A percentile compares a stretch with the other conserved stretches of the same genome.
Conservation (phyloP, 148 eudicot genomes). For the Polygonum maritimum region DNA sequence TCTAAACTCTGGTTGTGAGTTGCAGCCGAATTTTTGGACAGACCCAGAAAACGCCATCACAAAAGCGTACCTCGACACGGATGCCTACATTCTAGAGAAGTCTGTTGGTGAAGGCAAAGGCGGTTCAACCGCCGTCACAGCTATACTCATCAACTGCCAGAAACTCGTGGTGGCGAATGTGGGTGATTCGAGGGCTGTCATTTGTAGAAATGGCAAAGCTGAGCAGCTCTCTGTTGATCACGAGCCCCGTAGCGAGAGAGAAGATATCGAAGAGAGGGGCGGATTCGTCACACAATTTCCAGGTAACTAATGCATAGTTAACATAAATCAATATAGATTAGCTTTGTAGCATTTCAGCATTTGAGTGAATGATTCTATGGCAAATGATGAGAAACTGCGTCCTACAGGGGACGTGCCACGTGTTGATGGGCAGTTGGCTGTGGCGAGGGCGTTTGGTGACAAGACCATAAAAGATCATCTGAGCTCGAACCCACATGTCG, state of each 20-base stretch:
- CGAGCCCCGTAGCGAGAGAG: conserved; percentile 35
- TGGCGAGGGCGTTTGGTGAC: conserved; percentile 91
- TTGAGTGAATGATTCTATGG: background rate
- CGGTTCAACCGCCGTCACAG: conserved; percentile 77
- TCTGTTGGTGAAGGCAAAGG: conserved; percentile 39
- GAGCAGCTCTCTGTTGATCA: conserved; percentile 54
- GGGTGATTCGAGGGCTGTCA: conserved; percentile 67
- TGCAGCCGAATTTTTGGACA: conserved; percentile 13
- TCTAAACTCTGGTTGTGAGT: background rate
- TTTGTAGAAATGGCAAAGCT: conserved; percentile 43
- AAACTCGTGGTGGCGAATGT: conserved; percentile 55
- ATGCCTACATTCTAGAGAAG: conserved; percentile 38
- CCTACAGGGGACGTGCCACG: conserved; percentile 84
- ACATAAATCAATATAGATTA: background rate
- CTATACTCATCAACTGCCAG: conserved; percentile 47
- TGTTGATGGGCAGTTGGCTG: conserved; percentile 85
- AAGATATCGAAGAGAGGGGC: conserved; percentile 28
- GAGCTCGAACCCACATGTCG: conserved; percentile 70
- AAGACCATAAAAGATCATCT: conserved; percentile 84
- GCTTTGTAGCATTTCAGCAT: background rate
- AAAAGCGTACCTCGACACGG: conserved; percentile 46
- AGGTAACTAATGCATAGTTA: conserved; percentile 14
- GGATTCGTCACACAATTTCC: conserved; percentile 36
- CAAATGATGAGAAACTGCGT: background rate
- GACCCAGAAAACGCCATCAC: conserved; percentile 39